Base-by-base conservation (phyloP, 306 rosid species). In the Quercus ilex region DNA sequence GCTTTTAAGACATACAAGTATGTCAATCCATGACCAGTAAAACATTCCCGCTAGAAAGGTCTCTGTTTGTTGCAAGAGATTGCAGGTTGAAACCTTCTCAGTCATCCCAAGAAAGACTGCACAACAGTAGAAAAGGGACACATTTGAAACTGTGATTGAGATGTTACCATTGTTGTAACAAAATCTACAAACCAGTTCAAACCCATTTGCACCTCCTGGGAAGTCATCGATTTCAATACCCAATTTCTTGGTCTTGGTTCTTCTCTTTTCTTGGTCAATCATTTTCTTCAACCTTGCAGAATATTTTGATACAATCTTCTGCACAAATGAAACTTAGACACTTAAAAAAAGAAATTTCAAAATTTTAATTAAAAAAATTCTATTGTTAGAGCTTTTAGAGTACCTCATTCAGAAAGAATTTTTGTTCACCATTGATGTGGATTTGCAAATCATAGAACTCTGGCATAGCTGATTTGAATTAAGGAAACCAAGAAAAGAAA, bases 121-220 rank as follows among this genome's bases (percentile, higher is more conserved):
- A 77, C 85, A 83, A 58, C 89, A 89, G 57, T 89, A 82, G 57
- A 94, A 90, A 67, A 88, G 80, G 56, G 84, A 74, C 13, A 94
- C 90, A 76, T 90, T 94, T 33, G 94, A 81, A 6, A 65, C 82
- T 14, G 88, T 86, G 59, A 83, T 79, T 41, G 62, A 58, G 87
- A 87, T 87, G 78, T 69, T 78, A 5, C 90, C 90, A 68, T 77
- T 74, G 85, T 81, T 83, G 91, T 94, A 87, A 55, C 93, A 91
- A 85, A 91, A 90, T 79, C 88, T 88, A 41, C 86, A 83, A 75
- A 87, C 77, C 13, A 92, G 79, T 80, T 94, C 96, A 75, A 94
- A 94, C 49, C 94, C 95, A 17, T 83, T 15, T 59, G 92, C 81
- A 12, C 96, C 98, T 76, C 95, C 92, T 0, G 98, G 98, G 71